Base-by-base conservation (phyloP, 441 rosid species). In the Euphorbia schlechtendalii region DNA sequence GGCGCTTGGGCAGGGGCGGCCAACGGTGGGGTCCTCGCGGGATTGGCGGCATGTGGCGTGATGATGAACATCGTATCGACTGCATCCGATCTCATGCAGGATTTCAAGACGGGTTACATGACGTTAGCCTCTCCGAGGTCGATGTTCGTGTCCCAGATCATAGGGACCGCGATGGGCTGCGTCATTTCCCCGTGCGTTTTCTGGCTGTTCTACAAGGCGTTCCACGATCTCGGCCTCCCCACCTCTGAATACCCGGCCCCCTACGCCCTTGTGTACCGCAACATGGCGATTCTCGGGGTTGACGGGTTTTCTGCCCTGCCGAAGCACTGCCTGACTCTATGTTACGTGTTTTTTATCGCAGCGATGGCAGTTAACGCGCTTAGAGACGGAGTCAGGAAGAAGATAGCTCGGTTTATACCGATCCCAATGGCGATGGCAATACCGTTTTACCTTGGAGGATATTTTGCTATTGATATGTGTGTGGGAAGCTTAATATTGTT, bases 31-130 rank as follows among this genome's bases (percentile, higher is more conserved):
- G 88, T 92, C 72, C 77, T 92, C 0, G 98, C 96, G 0, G 96
- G 96, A 41, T 78, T 92, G 21, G 94, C 94, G 11, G 90, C 96
- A 1, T 92, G 98, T 58, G 98, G 98, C 52, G 96, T 92, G 22
- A 92, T 92, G 92, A 89, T 92, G 96, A 92, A 88, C 80, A 92
- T 90, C 15, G 94, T 88, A 49, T 82, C 96, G 0, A 92, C 98
- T 5, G 96, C 96, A 63, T 87, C 98, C 0, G 98, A 92, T 71
- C 85, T 89, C 1, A 83, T 80, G 56, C 96, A 89, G 46, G 96
- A 92, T 64, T 92, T 92, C 75, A 92, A 88, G 80, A 92, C 98
- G 0, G 96, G 98, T 1, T 92, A 92, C 76, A 64, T 92, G n/a
- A 89, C 96, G n/a, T 70, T 89, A 21, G 79, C 98, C 15, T 92